Evolutionary conservation across 2,329 filamentous ascomycete species (phyloP).

Genomic region (Myrmaecium sp.): DNA sequence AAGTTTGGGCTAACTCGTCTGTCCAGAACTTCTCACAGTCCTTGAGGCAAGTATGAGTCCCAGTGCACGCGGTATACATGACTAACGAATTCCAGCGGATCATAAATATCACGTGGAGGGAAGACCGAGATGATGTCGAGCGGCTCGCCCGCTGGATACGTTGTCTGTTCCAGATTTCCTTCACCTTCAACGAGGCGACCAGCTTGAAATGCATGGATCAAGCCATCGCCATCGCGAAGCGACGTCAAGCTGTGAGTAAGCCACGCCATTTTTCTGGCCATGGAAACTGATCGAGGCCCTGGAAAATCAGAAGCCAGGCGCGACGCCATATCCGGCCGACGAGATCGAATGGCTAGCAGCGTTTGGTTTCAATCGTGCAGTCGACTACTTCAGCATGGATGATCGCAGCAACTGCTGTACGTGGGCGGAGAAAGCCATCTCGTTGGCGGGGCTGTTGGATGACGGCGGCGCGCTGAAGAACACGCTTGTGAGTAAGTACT

Average conservation of each 20-base stretch:
- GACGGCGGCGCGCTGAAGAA: slow-evolving; percentile 27
- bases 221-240: slow-evolving; percentile 35
- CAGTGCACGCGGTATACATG: no score
- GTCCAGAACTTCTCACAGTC: no score
- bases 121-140: slow-evolving; percentile 22
- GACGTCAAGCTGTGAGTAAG: slow-evolving; percentile 7
- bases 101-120: slow-evolving; percentile 46
- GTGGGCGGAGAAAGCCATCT: slow-evolving; percentile 49
- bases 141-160: slow-evolving; percentile 63
- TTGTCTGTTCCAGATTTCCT: slow-evolving; percentile 53
- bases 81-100: slow-evolving; percentile 41
- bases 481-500: slow-evolving; percentile 28
- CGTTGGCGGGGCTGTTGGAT: slow-evolving; percentile 39
- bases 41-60: no score
- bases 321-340: slow-evolving; percentile 39
- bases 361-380: slow-evolving; percentile 50
- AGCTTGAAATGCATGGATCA: slow-evolving; percentile 49
- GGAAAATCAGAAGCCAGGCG: no score
- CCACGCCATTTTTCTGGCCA: no score
- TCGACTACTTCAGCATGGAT: slow-evolving; percentile 44
- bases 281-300: no score
- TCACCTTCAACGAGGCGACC: slow-evolving; percentile 38
- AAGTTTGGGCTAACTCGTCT: no score
- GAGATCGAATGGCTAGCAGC: slow-evolving; percentile 66
- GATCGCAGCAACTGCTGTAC: slow-evolving; percentile 37